Evolutionary conservation across 169 alveolate species (phyloP).

Genomic region (Plasmodium ovale): DNA sequence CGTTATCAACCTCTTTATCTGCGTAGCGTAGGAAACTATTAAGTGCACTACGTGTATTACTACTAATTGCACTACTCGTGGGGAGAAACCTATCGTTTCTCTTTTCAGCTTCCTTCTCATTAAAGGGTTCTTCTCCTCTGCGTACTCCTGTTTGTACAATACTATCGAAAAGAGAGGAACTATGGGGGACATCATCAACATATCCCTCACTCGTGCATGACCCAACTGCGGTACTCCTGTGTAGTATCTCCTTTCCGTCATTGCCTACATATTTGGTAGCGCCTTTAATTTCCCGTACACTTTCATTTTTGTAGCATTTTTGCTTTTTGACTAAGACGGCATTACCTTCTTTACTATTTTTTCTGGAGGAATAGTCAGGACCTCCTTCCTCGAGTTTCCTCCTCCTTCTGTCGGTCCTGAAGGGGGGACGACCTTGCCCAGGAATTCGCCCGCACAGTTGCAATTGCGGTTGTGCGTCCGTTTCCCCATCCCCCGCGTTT

Average conservation of each 20-base stretch:
- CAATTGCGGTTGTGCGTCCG: background rate
- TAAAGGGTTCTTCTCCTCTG: background rate
- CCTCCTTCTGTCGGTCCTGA: constrained; percentile 9
- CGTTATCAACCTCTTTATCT: no score
- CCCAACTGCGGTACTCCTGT: no score
- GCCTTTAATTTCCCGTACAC: no score
- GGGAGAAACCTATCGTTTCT: background rate
- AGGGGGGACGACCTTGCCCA: background rate
- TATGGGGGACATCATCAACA: no score
- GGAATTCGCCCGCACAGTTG: background rate
- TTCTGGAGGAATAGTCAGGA: background rate
- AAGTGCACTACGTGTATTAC: no score
- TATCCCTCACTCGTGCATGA: no score
- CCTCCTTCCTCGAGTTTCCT: background rate
- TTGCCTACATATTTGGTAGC: no score
- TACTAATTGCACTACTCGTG: background rate
- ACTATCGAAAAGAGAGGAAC: no score
- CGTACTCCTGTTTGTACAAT: background rate
- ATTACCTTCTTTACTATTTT: constrained; percentile 35
- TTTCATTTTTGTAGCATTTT: background rate
- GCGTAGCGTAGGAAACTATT: no score
- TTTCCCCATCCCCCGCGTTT: background rate
- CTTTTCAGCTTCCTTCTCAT: background rate
- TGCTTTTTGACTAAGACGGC: background rate
- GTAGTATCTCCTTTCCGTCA: no score